A percentile compares a stretch with the other conserved stretches of the same genome.
phyloP scores from a whole-genome alignment of 306 rosid genomes.

The Rosa persica region DNA sequence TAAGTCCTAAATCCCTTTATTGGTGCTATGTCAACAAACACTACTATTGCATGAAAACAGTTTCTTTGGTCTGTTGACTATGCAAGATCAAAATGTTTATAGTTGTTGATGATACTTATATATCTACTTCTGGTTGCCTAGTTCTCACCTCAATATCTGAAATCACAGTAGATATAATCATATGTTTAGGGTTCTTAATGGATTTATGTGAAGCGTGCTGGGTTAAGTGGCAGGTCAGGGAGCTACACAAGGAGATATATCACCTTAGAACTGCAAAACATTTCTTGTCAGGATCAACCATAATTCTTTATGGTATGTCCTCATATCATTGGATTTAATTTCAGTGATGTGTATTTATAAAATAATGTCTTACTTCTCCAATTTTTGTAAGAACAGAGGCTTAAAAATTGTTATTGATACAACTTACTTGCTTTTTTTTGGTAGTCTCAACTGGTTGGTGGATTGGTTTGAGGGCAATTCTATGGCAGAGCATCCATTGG shows the following conservation, averaged over 20 bases:
- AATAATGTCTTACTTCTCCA: constrained; percentile 23
- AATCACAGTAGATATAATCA: constrained; percentile 29
- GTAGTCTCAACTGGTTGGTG: constrained; percentile 35
- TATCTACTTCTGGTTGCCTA: not conserved
- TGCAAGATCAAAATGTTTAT: not conserved
- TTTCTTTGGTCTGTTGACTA: constrained; percentile 9
- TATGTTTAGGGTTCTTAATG: constrained; percentile 33
- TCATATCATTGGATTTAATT: constrained; percentile 36
- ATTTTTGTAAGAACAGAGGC: constrained; percentile 25
- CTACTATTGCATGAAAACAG: not conserved
- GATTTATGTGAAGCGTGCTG: constrained; percentile 43
- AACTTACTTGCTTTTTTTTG: constrained; percentile 36
- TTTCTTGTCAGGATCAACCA: constrained; percentile 31
- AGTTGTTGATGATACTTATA: not conserved
- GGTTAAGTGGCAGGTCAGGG: constrained; percentile 62
- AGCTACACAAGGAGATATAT: constrained; percentile 44
- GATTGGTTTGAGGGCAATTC: constrained; percentile 38
- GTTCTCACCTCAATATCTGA: constrained; percentile 19
- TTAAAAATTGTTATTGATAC: constrained; percentile 32
- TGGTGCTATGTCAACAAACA: not conserved
- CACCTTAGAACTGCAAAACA: constrained; percentile 39
- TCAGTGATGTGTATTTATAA: constrained; percentile 19
- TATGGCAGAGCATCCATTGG: constrained; percentile 27
- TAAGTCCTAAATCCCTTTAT: not conserved
- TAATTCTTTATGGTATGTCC: constrained; percentile 44